Evolutionary conservation across 176 grass and related monocot species (phyloP), one percentile per base, ranked within the genome.

Genomic region (Poa annua): DNA sequence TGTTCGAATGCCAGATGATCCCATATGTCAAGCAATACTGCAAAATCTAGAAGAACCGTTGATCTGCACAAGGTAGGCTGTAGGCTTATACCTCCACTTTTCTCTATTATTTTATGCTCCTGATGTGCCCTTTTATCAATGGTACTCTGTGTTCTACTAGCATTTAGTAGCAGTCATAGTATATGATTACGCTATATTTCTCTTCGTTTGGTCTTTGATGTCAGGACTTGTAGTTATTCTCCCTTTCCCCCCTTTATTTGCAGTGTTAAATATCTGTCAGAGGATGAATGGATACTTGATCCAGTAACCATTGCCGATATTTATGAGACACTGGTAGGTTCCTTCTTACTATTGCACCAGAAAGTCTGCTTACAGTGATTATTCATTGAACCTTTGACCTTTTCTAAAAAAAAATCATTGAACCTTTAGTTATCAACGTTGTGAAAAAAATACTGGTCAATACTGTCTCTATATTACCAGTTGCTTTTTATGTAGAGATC

Each of bases 231-330:
- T 79, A 75, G 36, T n/a, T 54, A 87, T 42, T 71, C 62, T 33
- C 36, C 13, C 15, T 22, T 11, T 81, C 73, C 54, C 42, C 53
- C 59, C 53, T 69, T 49, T 73, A 38, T 83, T 86, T 69, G 75
- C 75, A 99, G 93, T 90, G 96, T 99, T 39, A 96, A 95, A 89
- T 92, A 87, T 90, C 81, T 92, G 19, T 87, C 82, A 1, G 91
- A 99, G 80, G 91, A 95, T 78, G 88, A 93, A 80, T 99, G 96
- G 96, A 93, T 96, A 85, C 81, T 99, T 60, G 93, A 99, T 85
- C 93, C 96, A 47, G 89, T 86, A 56, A 84, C 87, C 36, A 96
- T 99, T 44, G 91, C 89, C 2, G 89, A 99, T 84, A 86, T 89
- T 77, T 96, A 94, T 33, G 89, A 93, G 84, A 80, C 81, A 85